Evolutionary conservation across 139 green algal species (phyloP).

Genomic region (Picocystis salinarum): DNA sequence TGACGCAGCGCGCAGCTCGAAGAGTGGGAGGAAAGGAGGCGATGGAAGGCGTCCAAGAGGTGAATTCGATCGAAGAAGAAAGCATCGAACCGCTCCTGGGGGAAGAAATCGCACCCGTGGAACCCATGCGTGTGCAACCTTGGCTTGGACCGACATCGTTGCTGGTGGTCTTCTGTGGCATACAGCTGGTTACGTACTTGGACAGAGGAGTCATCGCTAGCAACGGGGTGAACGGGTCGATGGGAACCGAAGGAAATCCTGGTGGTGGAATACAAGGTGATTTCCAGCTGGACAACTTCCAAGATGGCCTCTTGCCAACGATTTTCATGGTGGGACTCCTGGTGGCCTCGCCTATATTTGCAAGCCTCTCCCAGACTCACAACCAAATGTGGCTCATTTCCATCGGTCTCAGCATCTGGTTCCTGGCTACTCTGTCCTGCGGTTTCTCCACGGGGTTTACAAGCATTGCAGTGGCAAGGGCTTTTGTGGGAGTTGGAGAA

Average conservation of each 20-base stretch:
- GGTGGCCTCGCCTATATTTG: conserved; percentile 72
- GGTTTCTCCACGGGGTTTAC: conserved; percentile 16
- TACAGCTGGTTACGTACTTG: conserved; percentile 74
- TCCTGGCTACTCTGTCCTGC: conserved; percentile 38
- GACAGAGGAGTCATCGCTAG: conserved; percentile 64
- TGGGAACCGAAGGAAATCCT: not conserved
- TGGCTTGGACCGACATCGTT: too few species aligned
- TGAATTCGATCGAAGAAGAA: too few species aligned
- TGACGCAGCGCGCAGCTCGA: too few species aligned
- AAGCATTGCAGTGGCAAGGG: conserved; percentile 18
- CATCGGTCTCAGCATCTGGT: conserved; percentile 66
- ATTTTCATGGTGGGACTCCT: conserved; percentile 90
- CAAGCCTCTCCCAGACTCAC: conserved; percentile 41
- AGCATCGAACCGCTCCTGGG: too few species aligned
- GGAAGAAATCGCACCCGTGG: too few species aligned
- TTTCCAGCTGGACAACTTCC: conserved; percentile 55
- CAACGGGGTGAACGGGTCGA: conserved; percentile 74
- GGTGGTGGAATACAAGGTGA: conserved; percentile 8
- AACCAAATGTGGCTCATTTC: conserved; percentile 60
- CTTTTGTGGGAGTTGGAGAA: conserved; percentile 72
- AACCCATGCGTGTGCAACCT: too few species aligned
- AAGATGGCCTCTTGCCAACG: conserved; percentile 72
- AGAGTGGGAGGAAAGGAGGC: too few species aligned
- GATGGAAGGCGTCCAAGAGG: too few species aligned
- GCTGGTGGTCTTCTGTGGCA: conserved; percentile 3